Conservation (phyloP, 2,329 filamentous ascomycete genomes). For the Exutisphaerella laricina region DNA sequence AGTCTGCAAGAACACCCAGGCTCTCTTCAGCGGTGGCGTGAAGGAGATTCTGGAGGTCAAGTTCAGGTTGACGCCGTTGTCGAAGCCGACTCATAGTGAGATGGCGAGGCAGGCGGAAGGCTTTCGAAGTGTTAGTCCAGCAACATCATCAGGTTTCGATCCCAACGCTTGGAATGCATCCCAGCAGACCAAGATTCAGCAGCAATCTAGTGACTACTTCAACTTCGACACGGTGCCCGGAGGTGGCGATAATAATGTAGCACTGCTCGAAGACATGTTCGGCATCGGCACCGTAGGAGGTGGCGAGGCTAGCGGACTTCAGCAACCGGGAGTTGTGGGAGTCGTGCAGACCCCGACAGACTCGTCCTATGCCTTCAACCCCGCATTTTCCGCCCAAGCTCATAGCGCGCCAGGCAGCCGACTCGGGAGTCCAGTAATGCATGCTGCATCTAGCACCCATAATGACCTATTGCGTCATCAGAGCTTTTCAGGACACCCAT, state of each 20-base stretch:
- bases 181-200: constrained; percentile 58
- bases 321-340: constrained; percentile 26
- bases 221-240: constrained; percentile 20
- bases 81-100: constrained; percentile 57
- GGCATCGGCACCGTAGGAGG: constrained; percentile 22
- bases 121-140: constrained; percentile 54
- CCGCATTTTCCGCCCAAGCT: constrained; percentile 30
- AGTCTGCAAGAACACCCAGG: constrained; percentile 78
- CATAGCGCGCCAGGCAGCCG: constrained; percentile 38
- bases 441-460: constrained; percentile 33
- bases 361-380: constrained; percentile 27
- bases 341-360: constrained; percentile 31
- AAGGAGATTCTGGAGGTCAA: constrained; percentile 91
- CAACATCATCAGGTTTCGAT: constrained; percentile 58
- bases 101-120: constrained; percentile 57
- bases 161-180: constrained; percentile 73
- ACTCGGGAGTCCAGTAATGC: constrained; percentile 42
- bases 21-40: constrained; percentile 74
- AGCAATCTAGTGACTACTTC: constrained; percentile 26
- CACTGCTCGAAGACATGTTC: constrained; percentile 30
- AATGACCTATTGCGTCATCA: constrained; percentile 32
- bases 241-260: constrained; percentile 19
- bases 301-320: constrained; percentile 18
- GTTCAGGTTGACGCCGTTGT: constrained; percentile 74
- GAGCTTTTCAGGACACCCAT: constrained; percentile 27